Evolutionary conservation across 164 flowering plant genomes (phyloP).

Genomic region (Macadamia tetraphylla): DNA sequence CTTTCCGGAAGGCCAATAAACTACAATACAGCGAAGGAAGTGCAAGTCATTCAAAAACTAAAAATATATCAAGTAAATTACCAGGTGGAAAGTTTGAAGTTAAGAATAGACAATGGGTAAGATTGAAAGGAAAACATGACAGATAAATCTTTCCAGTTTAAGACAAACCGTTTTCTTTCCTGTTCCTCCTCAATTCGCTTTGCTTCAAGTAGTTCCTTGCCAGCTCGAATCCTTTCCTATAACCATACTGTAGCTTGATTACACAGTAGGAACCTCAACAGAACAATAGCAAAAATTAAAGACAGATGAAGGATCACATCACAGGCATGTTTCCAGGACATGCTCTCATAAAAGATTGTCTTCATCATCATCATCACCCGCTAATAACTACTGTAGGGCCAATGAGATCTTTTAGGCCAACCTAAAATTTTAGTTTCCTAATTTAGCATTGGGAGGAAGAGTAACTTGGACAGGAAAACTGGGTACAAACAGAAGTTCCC

Average conservation of each 20-base stretch:
- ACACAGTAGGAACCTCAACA: not conserved
- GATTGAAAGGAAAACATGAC: constrained; percentile 1
- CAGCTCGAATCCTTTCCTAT: constrained; percentile 90
- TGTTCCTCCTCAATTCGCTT: constrained; percentile 96
- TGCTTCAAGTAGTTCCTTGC: constrained; percentile 96
- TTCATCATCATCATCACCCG: too few relatives aligned
- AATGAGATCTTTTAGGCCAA: too few relatives aligned
- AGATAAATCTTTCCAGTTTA: not conserved
- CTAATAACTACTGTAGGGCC: too few relatives aligned
- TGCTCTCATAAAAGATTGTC: too few relatives aligned
- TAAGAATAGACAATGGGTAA: not conserved
- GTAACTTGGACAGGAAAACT: too few relatives aligned
- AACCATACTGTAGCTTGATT: constrained; percentile 8
- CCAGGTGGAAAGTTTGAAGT: not conserved
- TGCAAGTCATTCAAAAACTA: not conserved
- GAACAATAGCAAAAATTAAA: not conserved
- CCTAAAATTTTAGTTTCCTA: too few relatives aligned
- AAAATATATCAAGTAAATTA: too few relatives aligned
- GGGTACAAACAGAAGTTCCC: too few relatives aligned
- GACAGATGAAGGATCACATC: not conserved
- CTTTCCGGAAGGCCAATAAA: constrained; percentile 79
- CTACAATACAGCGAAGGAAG: constrained; percentile 30
- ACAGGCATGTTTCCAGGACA: too few relatives aligned
- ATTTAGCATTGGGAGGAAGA: too few relatives aligned
- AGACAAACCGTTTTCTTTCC: constrained; percentile 90